Evolutionary conservation across 2,329 filamentous ascomycete species (phyloP).

Genomic region (Fusarium vanettenii): DNA sequence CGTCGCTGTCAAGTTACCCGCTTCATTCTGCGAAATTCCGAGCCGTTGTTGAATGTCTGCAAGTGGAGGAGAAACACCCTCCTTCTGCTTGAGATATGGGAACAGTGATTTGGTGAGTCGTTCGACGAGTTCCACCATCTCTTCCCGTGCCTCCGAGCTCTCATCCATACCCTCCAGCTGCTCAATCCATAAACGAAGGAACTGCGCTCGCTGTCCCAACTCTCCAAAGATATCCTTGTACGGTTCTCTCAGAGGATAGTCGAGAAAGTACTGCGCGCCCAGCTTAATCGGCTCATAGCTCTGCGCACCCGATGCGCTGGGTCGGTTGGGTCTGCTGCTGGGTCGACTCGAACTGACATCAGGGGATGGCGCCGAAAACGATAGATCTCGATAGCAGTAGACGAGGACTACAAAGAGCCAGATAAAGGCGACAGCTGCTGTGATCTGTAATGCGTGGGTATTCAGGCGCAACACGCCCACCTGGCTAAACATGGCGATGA

Average conservation of each 20-base stretch:
- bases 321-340: background rate
- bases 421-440: slow-evolving; percentile 9
- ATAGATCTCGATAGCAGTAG: slow-evolving; percentile 12
- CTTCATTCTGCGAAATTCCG: background rate
- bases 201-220: slow-evolving; percentile 44
- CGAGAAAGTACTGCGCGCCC: slow-evolving; percentile 40
- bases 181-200: slow-evolving; percentile 29
- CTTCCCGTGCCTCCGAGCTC: background rate
- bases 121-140: slow-evolving; percentile 14
- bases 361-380: background rate
- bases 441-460: slow-evolving; percentile 20
- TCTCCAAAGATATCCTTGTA: slow-evolving; percentile 49
- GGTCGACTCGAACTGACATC: background rate
- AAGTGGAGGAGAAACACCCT: slow-evolving; percentile 23
- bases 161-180: slow-evolving; percentile 15
- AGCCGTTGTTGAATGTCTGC: slow-evolving; percentile 22
- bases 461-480: slow-evolving; percentile 8
- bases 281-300: slow-evolving; percentile 11
- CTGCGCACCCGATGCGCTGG: background rate
- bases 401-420: slow-evolving; percentile 21
- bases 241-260: slow-evolving; percentile 44
- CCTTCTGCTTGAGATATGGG: slow-evolving; percentile 39
- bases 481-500: slow-evolving; percentile 13
- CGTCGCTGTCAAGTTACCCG: slow-evolving; percentile 18
- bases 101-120: slow-evolving; percentile 29